These are phyloP conservation scores for Hemileccinum impolitum DNA, from an alignment of 768 basidiomycete species.

Conservation along the genomic window DNA sequence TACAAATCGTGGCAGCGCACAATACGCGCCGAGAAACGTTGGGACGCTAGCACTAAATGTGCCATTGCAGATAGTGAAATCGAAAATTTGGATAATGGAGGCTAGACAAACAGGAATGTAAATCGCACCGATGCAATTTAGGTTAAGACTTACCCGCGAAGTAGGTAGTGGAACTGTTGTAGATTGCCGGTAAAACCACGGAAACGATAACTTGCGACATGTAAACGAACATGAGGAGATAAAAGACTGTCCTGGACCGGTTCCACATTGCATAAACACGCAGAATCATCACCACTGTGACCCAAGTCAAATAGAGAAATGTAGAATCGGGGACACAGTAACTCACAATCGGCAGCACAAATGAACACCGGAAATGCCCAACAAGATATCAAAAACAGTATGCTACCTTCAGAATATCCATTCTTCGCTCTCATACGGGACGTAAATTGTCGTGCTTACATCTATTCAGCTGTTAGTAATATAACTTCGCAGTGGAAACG, in stretches of 20 bases:
- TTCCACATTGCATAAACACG: slow-evolving; percentile 16
- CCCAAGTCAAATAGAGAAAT: neutral
- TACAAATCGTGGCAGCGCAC: neutral
- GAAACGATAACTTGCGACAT: neutral
- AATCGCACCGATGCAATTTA: too few relatives aligned
- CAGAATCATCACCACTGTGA: slow-evolving; percentile 18
- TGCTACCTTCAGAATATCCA: slow-evolving; percentile 1
- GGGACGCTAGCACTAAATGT: neutral
- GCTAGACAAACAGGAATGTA: neutral
- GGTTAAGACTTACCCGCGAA: slow-evolving; percentile 3
- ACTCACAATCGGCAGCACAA: slow-evolving; percentile 16
- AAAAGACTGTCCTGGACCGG: slow-evolving; percentile 5
- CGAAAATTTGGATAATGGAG: neutral
- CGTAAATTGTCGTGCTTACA: slow-evolving; percentile 6
- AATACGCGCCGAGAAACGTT: neutral
- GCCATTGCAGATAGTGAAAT: neutral
- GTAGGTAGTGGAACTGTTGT: neutral
- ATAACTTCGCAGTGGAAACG: too few relatives aligned
- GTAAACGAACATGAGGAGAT: slow-evolving; percentile 4
- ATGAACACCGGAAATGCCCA: slow-evolving; percentile 15
- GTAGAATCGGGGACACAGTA: neutral
- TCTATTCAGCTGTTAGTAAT: neutral
- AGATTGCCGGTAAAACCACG: slow-evolving; percentile 1
- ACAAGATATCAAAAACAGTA: neutral
- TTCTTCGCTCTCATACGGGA: too few relatives aligned